Evolutionary conservation across 345 rosid genomes (phyloP), one percentile per base, ranked within the genome.

Genomic region (Salix purpurea): DNA sequence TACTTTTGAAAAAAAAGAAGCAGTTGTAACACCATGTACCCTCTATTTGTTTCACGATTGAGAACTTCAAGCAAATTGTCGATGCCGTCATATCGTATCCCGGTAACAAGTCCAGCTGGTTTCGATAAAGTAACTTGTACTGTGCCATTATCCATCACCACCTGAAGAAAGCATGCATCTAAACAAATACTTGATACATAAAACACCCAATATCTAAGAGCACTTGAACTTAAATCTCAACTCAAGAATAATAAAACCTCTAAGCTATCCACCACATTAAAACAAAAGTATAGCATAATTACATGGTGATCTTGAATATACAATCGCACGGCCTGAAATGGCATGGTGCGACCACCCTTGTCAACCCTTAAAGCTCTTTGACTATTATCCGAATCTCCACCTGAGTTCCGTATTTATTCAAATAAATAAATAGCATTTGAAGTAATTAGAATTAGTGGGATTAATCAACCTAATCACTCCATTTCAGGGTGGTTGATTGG

Each of bases 261-360:
- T 18, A 58, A 7, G 42, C 9, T 23, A 74, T 46, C 50, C 23
- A 23, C 50, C 19, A 60, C 10, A 39, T 16, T 24, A 26, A 71
- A 19, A 65, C 67, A 78, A 61, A 36, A 84, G 18, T 19, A 28
- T 36, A 54, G 39, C 39, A 48, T 54, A 65, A 74, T 83, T 87
- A 91, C 93, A 87, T 88, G 83, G 66, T 71, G 86, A 71, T 89
- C 93, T 61, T 78, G 84, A 73, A 89, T 79, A 84, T 86, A 83
- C 83, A 91, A 76, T 19, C 84, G 81, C 54, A 89, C 93, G 12
- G 85, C 83, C 71, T 80, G 92, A 78, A 71, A 39, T 62, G 81
- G 70, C 91, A 89, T 85, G 69, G 76, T 76, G 67, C 6, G 74
- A 60, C 76, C 72, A 9, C 40, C 19, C 44, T 69, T 65, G 66